A percentile compares a stretch with the other conserved stretches of the same genome.
These are phyloP conservation scores for Chytriomyces hyalinus DNA, from an alignment of 192 early-diverging fungal species.

Conservation along the genomic window DNA sequence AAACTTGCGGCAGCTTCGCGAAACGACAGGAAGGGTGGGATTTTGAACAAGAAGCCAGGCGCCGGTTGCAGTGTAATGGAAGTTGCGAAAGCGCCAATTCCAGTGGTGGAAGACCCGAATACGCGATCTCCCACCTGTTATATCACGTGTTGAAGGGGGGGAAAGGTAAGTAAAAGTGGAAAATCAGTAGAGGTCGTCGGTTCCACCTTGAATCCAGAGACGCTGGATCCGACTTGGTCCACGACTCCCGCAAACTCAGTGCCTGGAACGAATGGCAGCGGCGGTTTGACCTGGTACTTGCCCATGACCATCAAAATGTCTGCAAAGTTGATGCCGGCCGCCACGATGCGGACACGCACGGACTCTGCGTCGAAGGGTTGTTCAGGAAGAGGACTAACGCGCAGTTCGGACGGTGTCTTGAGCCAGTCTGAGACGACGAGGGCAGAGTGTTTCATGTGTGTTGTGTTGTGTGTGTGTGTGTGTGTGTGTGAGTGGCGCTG, in stretches of 20 bases:
- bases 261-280: slow-evolving; percentile 45
- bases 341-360: not conserved
- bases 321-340: slow-evolving; percentile 28
- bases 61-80: slow-evolving; percentile 57
- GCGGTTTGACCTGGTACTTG: slow-evolving; percentile 40
- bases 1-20: slow-evolving; percentile 80
- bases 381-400: not conserved
- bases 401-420: not conserved
- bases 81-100: slow-evolving; percentile 75
- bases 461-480: no score
- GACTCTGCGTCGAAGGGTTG: not conserved
- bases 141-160: not conserved
- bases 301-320: slow-evolving; percentile 32
- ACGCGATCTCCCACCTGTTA: slow-evolving; percentile 72
- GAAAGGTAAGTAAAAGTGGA: not conserved
- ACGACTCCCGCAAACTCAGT: slow-evolving; percentile 44
- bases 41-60: slow-evolving; percentile 53
- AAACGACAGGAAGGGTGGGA: slow-evolving; percentile 70
- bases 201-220: slow-evolving; percentile 22
- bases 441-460: no score
- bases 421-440: not conserved
- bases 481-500: no score
- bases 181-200: slow-evolving; percentile 24
- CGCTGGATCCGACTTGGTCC: slow-evolving; percentile 18
- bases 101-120: slow-evolving; percentile 66